These are phyloP conservation scores for Ceratobasidium sp. DNA, from an alignment of 1,284 basidiomycete species.

Conservation along the genomic window DNA sequence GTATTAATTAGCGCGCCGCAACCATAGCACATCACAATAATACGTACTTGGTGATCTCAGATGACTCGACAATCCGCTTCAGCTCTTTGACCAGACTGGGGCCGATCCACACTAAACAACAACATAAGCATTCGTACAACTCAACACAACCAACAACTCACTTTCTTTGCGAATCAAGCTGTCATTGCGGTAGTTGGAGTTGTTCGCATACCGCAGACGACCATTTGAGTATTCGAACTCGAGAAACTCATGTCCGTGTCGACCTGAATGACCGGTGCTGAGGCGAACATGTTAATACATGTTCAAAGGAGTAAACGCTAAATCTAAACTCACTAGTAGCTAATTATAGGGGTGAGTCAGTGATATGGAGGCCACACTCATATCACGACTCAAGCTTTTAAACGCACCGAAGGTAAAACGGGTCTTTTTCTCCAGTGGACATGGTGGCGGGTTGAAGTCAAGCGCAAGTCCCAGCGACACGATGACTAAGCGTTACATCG, in stretches of 20 bases:
- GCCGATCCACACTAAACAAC: conserved; percentile 86
- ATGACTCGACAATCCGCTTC: conserved; percentile 92
- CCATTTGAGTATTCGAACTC: conserved; percentile 99
- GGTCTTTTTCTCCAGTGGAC: conserved; percentile 62
- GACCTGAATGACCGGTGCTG: conserved; percentile 94
- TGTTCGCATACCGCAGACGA: conserved; percentile 96
- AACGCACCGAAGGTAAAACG: conserved; percentile 83
- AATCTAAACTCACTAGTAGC: conserved; percentile 79
- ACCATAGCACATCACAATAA: neutral
- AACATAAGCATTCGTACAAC: conserved; percentile 25
- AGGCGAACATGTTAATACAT: conserved; percentile 35
- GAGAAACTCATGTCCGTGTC: conserved; percentile 96
- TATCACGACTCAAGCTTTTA: conserved; percentile 8
- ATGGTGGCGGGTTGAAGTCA: conserved; percentile 35
- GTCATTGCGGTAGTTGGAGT: conserved; percentile 99
- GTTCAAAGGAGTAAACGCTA: neutral
- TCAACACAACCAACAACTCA: conserved; percentile 58
- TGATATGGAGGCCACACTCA: conserved; percentile 25
- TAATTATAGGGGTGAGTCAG: conserved; percentile 51
- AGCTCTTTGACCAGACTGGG: conserved; percentile 92
- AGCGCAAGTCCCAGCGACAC: neutral
- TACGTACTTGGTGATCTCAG: conserved; percentile 92
- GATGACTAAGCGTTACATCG: conserved; percentile 29
- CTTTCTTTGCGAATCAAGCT: conserved; percentile 98
- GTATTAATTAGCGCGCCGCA: conserved; percentile 20